Evolutionary conservation across 257 asterid genomes (phyloP).

Genomic region (Anisodus acutangulus): DNA sequence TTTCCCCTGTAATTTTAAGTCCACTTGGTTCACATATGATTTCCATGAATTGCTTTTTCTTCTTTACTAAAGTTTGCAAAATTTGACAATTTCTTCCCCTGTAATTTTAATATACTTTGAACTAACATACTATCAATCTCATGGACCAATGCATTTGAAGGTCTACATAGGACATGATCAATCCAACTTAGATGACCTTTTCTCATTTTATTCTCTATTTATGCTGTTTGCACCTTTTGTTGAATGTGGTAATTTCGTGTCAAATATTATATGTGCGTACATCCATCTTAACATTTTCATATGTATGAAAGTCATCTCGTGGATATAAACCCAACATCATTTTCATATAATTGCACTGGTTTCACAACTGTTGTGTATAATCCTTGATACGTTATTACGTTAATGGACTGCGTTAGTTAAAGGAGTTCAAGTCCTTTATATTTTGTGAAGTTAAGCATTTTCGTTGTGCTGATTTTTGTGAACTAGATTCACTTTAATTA

Average conservation of each 20-base stretch:
- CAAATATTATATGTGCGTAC: neutral
- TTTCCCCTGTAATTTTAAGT: neutral
- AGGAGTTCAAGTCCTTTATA: neutral
- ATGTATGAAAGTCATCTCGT: neutral
- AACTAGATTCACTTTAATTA: conserved; percentile 6
- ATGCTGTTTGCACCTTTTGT: neutral
- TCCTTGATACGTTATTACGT: neutral
- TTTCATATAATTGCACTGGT: neutral
- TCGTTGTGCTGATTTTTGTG: neutral
- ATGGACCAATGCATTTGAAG: conserved; percentile 1
- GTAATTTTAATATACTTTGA: neutral
- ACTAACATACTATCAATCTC: neutral
- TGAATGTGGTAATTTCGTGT: neutral
- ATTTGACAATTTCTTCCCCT: neutral
- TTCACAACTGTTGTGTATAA: neutral
- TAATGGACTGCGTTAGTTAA: neutral
- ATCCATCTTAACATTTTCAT: conserved; percentile 12
- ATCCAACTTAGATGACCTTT: conserved; percentile 15
- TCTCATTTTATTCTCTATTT: neutral
- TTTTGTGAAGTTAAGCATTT: conserved; percentile 7
- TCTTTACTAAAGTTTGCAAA: neutral
- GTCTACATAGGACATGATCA: neutral
- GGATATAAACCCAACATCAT: conserved; percentile 23
- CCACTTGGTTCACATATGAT: neutral
- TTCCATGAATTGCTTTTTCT: neutral